These are phyloP conservation scores for Pythium vanterpoolii DNA, from an alignment of 352 stramenopile species.

Conservation along the genomic window DNA sequence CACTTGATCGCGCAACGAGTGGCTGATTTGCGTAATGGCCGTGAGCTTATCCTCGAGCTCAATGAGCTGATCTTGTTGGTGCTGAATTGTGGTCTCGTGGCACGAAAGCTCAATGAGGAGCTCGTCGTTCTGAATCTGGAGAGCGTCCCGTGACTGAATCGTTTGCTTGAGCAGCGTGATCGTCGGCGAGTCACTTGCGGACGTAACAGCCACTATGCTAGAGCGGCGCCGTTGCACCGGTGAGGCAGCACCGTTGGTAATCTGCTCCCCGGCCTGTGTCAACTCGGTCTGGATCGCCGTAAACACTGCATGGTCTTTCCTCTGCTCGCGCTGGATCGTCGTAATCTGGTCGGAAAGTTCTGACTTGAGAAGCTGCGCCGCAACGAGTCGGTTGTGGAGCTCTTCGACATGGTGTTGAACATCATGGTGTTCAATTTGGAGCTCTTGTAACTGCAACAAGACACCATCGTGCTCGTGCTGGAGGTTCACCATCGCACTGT, in stretches of 20 bases:
- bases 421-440: constrained; percentile 50
- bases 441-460: constrained; percentile 37
- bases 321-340: constrained; percentile 5
- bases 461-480: constrained; percentile 42
- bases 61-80: constrained; percentile 36
- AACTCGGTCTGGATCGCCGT: constrained; percentile 1
- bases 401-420: constrained; percentile 47
- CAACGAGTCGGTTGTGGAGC: constrained; percentile 50
- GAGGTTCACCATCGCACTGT: constrained; percentile 26
- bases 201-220: neutral
- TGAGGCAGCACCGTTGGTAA: neutral
- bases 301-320: constrained; percentile 16
- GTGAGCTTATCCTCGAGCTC: constrained; percentile 21
- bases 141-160: constrained; percentile 22
- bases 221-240: neutral
- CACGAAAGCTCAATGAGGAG: constrained; percentile 40
- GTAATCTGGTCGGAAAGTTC: constrained; percentile 19
- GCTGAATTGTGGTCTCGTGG: constrained; percentile 36
- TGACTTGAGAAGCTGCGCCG: constrained; percentile 30
- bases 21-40: constrained; percentile 5
- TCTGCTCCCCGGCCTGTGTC: neutral
- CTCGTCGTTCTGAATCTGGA: constrained; percentile 36
- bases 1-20: constrained; percentile 33
- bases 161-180: constrained; percentile 21
- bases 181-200: constrained; percentile 11